These are phyloP conservation scores for Zygoascus bituminiphila DNA, from an alignment of 805 yeast species.

Conservation along the genomic window DNA sequence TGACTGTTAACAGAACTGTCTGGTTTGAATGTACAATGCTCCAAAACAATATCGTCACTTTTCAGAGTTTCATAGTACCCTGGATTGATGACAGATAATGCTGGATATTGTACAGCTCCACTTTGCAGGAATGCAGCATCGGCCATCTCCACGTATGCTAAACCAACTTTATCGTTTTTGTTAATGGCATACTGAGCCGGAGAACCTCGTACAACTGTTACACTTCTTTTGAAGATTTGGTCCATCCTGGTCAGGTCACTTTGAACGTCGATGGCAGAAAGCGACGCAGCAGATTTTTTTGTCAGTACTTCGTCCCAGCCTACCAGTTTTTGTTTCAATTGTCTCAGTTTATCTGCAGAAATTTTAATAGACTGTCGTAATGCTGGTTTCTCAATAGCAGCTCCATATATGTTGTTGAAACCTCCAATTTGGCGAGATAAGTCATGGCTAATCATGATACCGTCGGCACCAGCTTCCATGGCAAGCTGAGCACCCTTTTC, in stretches of 20 bases:
- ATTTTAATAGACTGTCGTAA: conserved; percentile 28
- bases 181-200: conserved; percentile 35
- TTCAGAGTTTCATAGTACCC: conserved; percentile 34
- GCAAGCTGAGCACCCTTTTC: conserved; percentile 54
- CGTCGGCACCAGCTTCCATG: conserved; percentile 50
- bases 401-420: conserved; percentile 31
- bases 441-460: conserved; percentile 52
- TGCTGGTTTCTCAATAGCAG: conserved; percentile 26
- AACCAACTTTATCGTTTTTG: conserved; percentile 18
- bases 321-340: conserved; percentile 35
- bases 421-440: conserved; percentile 46
- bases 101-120: background rate
- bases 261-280: conserved; percentile 10
- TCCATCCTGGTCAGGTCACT: conserved; percentile 1
- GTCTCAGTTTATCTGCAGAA: conserved; percentile 36
- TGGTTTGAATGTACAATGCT: conserved; percentile 44
- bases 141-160: conserved; percentile 19
- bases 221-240: conserved; percentile 39
- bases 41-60: conserved; percentile 35
- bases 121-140: background rate
- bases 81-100: conserved; percentile 23
- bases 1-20: conserved; percentile 42
- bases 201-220: conserved; percentile 37
- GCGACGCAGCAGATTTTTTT: conserved; percentile 35
- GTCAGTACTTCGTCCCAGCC: conserved; percentile 37